These are phyloP conservation scores for Clausena lansium DNA, from an alignment of 345 rosid genomes.

Conservation along the genomic window DNA sequence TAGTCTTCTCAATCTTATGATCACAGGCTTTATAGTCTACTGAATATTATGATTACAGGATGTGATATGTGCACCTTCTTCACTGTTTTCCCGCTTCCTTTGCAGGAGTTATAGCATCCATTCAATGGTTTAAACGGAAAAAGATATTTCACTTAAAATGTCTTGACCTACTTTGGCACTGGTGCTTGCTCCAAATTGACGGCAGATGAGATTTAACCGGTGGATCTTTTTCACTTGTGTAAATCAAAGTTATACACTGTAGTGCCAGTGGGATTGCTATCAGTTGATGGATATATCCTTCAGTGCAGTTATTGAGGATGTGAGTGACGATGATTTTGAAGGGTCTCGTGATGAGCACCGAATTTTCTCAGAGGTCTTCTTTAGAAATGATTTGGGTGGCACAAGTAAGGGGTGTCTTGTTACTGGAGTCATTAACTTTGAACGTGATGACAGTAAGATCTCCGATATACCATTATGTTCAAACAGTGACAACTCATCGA, in stretches of 20 bases:
- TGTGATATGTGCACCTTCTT: neutral
- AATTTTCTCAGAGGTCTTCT: conserved; percentile 59
- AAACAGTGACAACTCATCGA: conserved; percentile 57
- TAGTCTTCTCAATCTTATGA: neutral
- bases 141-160: neutral
- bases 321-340: conserved; percentile 51
- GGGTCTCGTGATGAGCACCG: conserved; percentile 54
- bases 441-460: conserved; percentile 41
- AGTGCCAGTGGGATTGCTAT: conserved; percentile 15
- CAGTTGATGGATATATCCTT: conserved; percentile 37
- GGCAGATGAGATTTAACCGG: neutral
- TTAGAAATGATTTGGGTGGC: conserved; percentile 36
- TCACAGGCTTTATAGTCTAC: neutral
- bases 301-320: conserved; percentile 29
- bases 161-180: neutral
- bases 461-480: conserved; percentile 39
- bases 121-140: neutral
- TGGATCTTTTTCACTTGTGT: neutral
- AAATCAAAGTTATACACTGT: conserved; percentile 7
- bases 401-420: conserved; percentile 45
- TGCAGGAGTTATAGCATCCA: conserved; percentile 12
- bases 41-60: neutral
- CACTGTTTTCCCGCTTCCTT: neutral
- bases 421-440: conserved; percentile 47
- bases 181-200: neutral